A percentile compares a stretch with the other conserved stretches of the same genome.
Conservation (phyloP, 495 filamentous ascomycete genomes). For the Extremus antarcticus region DNA sequence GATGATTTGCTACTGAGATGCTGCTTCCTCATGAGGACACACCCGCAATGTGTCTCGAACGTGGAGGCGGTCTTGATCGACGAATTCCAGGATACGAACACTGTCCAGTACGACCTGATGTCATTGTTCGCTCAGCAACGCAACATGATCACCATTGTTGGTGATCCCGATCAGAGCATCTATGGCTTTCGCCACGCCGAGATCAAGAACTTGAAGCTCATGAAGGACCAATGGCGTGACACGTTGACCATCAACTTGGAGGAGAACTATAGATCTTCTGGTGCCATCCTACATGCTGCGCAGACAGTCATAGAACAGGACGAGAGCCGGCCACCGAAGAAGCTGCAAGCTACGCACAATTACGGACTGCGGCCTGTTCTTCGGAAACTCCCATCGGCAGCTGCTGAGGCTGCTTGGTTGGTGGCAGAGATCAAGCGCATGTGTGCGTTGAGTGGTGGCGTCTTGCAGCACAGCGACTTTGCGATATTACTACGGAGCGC, state of each 20-base stretch:
- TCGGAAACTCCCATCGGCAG: constrained; percentile 60
- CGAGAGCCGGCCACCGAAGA: constrained; percentile 62
- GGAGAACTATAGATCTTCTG: constrained; percentile 91
- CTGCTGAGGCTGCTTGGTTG: constrained; percentile 77
- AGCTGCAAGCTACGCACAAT: constrained; percentile 67
- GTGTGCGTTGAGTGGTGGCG: constrained; percentile 55
- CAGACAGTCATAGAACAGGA: constrained; percentile 90
- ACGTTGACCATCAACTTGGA: constrained; percentile 66
- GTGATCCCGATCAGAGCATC: constrained; percentile 96
- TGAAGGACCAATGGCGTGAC: constrained; percentile 64
- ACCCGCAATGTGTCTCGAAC: constrained; percentile 81
- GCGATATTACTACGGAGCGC: constrained; percentile 82
- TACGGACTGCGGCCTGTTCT: constrained; percentile 76
- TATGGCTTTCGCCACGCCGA: constrained; percentile 98
- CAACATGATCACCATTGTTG: constrained; percentile 80
- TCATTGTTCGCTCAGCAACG: constrained; percentile 64
- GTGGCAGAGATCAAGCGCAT: constrained; percentile 72
- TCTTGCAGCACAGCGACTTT: constrained; percentile 66
- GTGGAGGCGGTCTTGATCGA: constrained; percentile 90
- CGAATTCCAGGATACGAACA: constrained; percentile 96
- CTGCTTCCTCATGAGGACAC: constrained; percentile 61
- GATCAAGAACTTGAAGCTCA: constrained; percentile 72
- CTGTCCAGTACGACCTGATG: constrained; percentile 93
- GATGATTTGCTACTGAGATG: constrained; percentile 87
- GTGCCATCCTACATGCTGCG: constrained; percentile 72